Percentiles rank a stretch among this genome's conserved stretches.
Conservation (phyloP, 768 basidiomycete genomes). For the Fomitopsis pulvina region DNA sequence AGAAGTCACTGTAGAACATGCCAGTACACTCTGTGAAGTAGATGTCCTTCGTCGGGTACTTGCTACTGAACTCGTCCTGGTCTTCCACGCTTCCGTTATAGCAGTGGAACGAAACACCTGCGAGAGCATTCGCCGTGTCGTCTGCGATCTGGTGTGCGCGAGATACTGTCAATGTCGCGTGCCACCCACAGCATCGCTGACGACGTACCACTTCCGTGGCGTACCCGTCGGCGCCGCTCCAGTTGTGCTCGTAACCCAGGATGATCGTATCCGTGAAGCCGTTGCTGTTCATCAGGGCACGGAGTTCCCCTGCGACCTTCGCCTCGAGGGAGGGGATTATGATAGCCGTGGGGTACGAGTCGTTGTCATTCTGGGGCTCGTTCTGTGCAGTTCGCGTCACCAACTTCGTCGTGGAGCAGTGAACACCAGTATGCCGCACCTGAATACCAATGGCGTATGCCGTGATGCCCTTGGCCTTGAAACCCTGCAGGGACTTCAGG, state of each 20-base stretch:
- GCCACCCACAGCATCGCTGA: background rate
- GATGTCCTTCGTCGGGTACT: conserved; percentile 52
- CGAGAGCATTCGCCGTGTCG: conserved; percentile 45
- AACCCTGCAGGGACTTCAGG: conserved; percentile 65
- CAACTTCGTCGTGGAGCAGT: background rate
- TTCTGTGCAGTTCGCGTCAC: too few species aligned
- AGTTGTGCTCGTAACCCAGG: conserved; percentile 71
- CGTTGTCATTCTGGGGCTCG: conserved; percentile 47
- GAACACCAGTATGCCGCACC: conserved; percentile 17
- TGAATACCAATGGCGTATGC: conserved; percentile 59
- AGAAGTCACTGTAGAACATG: conserved; percentile 65
- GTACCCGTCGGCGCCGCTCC: conserved; percentile 59
- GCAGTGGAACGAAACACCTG: conserved; percentile 69
- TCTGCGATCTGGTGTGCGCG: too few species aligned
- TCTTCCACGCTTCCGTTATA: conserved; percentile 49
- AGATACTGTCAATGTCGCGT: background rate
- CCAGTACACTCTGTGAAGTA: conserved; percentile 62
- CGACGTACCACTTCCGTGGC: conserved; percentile 45
- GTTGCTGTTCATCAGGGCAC: conserved; percentile 55
- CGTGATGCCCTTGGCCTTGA: conserved; percentile 51
- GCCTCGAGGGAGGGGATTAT: conserved; percentile 53
- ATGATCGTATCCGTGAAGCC: conserved; percentile 54
- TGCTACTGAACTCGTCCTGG: conserved; percentile 50
- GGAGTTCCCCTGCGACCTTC: conserved; percentile 47
- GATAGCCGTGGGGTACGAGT: conserved; percentile 61